Evolutionary conservation across 2,329 filamentous ascomycete genomes (phyloP).

Genomic region (Diaporthe australafricana): DNA sequence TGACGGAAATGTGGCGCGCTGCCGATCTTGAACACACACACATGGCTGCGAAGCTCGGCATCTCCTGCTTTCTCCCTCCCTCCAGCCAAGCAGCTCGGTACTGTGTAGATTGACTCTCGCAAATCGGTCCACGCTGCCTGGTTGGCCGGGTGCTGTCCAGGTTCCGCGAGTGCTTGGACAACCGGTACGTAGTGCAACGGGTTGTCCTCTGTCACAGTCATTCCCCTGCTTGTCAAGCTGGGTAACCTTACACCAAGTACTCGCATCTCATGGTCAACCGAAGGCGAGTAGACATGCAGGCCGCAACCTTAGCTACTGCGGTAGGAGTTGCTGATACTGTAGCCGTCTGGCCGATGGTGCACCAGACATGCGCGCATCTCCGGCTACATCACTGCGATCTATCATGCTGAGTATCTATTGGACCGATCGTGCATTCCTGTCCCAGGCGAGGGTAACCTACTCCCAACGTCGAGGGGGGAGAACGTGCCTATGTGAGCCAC

Average conservation of each 20-base stretch:
- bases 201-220: slow-evolving; percentile 19
- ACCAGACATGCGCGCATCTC: neutral
- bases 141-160: neutral
- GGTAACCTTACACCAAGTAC: slow-evolving; percentile 29
- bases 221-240: slow-evolving; percentile 36
- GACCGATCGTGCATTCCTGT: neutral
- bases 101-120: slow-evolving; percentile 32
- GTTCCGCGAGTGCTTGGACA: neutral
- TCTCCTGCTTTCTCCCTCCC: slow-evolving; percentile 28
- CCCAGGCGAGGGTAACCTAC: neutral
- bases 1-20: slow-evolving; percentile 29
- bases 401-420: neutral
- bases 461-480: neutral
- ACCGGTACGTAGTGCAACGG: slow-evolving; percentile 20
- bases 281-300: slow-evolving; percentile 16
- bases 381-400: slow-evolving; percentile 1
- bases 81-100: slow-evolving; percentile 13
- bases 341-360: neutral
- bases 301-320: neutral
- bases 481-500: no score
- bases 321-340: neutral
- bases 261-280: slow-evolving; percentile 24
- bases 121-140: slow-evolving; percentile 26
- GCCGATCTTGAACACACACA: slow-evolving; percentile 23
- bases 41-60: slow-evolving; percentile 19